Base-by-base conservation (phyloP, 108 stramenopile species). In the Pseudonitzschia delicatissima region DNA sequence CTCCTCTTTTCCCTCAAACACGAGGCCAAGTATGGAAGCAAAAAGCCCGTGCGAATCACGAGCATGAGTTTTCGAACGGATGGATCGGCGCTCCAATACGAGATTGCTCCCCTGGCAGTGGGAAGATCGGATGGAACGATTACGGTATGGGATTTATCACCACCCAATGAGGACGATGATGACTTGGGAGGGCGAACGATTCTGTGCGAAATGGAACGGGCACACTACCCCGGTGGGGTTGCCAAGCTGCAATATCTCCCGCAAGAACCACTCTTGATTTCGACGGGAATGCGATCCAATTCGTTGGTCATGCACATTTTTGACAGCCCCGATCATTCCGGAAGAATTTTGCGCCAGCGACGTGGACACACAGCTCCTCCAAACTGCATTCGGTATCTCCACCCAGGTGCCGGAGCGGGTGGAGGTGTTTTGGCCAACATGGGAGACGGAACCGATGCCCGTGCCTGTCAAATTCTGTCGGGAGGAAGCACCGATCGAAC, bases 51-150 rank as follows among this genome's bases (percentile, higher is more conserved):
- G 23, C 23, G 48, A 45, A 82, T 94, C 50, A 88, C 87, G 8
- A 87, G 86, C 29, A 62, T 94, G 31, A 85, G 87, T 45, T 94
- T 94, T 57, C 90, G 90, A 26, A 91, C 87, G n/a, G 90, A 93
- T 61, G 83, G 73, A 50, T 69, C 83, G 45, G 93, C 87, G 62
- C 66, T 87, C n/a, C 66, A 84, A 4, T 81, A 87, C 51, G 82
- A 76, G 28, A 80, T 89, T 45, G 91, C 90, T 28, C 93, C 93
- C 5, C 62, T 94, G 66, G 90, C 90, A 2, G 90, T 91, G 5
- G 93, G 88, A 11, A 75, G 81, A 23, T 67, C 74, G 3, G 88
- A 91, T 66, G 93, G 90, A n/a, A 77, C 72, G 4, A 85, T 94
- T 27, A 75, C 87, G 8, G 68, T 94, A 0, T 94, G 93, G 93